phyloP scores from a whole-genome alignment of 2,329 filamentous ascomycete species.

The Phoma sp. region DNA sequence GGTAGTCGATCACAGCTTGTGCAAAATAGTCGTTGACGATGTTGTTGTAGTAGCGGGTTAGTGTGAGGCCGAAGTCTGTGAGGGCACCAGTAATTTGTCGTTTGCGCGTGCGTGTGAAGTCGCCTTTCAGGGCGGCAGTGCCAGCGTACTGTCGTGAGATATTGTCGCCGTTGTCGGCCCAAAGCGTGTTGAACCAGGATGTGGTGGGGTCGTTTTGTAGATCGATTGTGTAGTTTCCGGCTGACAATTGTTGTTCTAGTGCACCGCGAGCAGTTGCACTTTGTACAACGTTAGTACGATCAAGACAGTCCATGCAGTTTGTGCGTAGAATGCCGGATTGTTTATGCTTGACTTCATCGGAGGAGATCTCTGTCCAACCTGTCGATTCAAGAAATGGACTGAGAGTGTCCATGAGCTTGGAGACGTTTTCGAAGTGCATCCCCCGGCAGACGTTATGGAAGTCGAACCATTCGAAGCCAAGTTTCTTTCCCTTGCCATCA shows the following conservation, averaged over 20 bases:
- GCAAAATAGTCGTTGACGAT: slow-evolving; percentile 98
- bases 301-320: slow-evolving; percentile 98
- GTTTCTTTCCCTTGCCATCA: slow-evolving; percentile 55
- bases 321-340: slow-evolving; percentile 86
- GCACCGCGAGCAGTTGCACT: slow-evolving; percentile 87
- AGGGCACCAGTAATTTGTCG: slow-evolving; percentile 89
- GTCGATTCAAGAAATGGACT: slow-evolving; percentile 71
- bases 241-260: slow-evolving; percentile 78
- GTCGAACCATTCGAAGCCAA: slow-evolving; percentile 95
- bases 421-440: slow-evolving; percentile 98
- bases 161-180: slow-evolving; percentile 97
- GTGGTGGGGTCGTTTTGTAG: slow-evolving; percentile 79
- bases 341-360: slow-evolving; percentile 50
- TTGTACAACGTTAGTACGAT: slow-evolving; percentile 95
- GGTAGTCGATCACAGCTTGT: slow-evolving; percentile 92
- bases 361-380: slow-evolving; percentile 71
- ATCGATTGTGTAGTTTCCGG: slow-evolving; percentile 78
- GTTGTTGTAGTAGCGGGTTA: slow-evolving; percentile 81
- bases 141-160: slow-evolving; percentile 96
- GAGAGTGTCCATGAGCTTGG: slow-evolving; percentile 75
- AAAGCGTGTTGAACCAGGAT: slow-evolving; percentile 93
- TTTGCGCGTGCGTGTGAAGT: slow-evolving; percentile 91
- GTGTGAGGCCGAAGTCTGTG: slow-evolving; percentile 87
- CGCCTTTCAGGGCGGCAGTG: slow-evolving; percentile 93
- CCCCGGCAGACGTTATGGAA: slow-evolving; percentile 92